Conservation (phyloP, 352 stramenopile genomes). For the Phytopythium chamaehyphon region DNA sequence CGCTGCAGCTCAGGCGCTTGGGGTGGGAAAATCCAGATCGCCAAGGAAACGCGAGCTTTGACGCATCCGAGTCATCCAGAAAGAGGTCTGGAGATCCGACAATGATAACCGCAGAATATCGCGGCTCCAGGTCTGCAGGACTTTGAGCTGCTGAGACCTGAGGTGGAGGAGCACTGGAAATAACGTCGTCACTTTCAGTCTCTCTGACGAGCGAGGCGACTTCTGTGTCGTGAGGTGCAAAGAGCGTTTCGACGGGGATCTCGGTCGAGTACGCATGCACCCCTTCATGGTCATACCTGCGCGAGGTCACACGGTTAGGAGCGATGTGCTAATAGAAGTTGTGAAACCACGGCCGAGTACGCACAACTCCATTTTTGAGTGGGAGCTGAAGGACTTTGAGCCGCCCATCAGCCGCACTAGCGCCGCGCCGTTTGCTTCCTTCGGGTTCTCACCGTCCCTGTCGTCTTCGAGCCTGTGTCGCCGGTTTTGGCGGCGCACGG, state of each 20-base stretch:
- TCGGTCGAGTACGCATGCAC: constrained; percentile 3
- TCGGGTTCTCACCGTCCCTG: constrained; percentile 1
- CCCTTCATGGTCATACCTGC: constrained; percentile 9
- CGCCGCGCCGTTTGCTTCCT: not conserved
- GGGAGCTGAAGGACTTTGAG: constrained; percentile 7
- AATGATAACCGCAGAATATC: constrained; percentile 29
- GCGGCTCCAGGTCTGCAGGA: constrained; percentile 3
- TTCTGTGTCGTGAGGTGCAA: constrained; percentile 3
- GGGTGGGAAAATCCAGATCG: not conserved
- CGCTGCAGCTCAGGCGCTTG: constrained; percentile 4
- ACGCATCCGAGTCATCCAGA: not conserved
- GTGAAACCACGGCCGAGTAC: not conserved
- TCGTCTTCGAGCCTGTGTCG: constrained; percentile 26
- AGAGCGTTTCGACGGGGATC: constrained; percentile 5
- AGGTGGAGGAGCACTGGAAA: not conserved
- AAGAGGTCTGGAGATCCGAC: constrained; percentile 14
- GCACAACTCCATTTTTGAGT: constrained; percentile 13
- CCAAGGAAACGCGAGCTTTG: constrained; percentile 2
- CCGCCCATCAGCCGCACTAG: constrained; percentile 6
- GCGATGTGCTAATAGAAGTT: not conserved
- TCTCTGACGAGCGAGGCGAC: constrained; percentile 11
- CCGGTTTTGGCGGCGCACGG: constrained; percentile 10
- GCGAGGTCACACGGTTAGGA: not conserved
- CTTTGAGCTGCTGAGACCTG: not conserved
- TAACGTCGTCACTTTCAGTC: constrained; percentile 10